Evolutionary conservation across 164 flowering plant species (phyloP).

Genomic region (Sedum album): DNA sequence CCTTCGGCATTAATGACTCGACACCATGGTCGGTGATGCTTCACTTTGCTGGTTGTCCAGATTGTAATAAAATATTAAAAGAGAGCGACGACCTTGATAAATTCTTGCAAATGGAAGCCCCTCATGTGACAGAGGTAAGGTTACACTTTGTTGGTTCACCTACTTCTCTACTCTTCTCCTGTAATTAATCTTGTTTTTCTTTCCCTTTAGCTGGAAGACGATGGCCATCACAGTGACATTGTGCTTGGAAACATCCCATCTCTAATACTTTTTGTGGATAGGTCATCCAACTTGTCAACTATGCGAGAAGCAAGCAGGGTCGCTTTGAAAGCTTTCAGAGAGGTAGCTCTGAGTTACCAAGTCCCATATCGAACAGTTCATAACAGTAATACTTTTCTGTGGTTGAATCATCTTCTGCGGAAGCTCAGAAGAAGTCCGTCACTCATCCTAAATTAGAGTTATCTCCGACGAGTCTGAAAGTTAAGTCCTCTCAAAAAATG

Average conservation of each 20-base stretch:
- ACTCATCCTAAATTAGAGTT: constrained; percentile 22
- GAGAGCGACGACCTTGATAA: constrained; percentile 43
- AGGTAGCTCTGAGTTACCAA: constrained; percentile 34
- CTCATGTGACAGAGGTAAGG: constrained; percentile 54
- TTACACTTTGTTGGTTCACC: neutral
- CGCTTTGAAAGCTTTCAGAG: constrained; percentile 54
- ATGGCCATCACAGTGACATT: constrained; percentile 34
- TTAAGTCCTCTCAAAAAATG: constrained; percentile 38
- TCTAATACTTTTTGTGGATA: constrained; percentile 74
- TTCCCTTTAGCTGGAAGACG: constrained; percentile 51
- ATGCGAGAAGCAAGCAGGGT: constrained; percentile 42
- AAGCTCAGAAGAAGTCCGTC: constrained; percentile 15
- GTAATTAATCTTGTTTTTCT: constrained; percentile 6
- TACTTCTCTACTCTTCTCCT: neutral
- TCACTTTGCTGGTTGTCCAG: constrained; percentile 55
- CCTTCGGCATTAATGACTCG: constrained; percentile 39
- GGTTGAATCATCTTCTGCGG: constrained; percentile 16
- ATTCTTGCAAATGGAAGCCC: constrained; percentile 27
- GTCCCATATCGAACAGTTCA: constrained; percentile 16
- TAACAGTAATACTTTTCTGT: constrained; percentile 13
- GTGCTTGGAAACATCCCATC: constrained; percentile 66
- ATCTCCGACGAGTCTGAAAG: constrained; percentile 20
- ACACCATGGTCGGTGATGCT: constrained; percentile 52
- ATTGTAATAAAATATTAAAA: constrained; percentile 47
- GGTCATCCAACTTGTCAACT: constrained; percentile 53